Evolutionary conservation across 257 asterid species (phyloP).

Genomic region (Penstemon eatonii): DNA sequence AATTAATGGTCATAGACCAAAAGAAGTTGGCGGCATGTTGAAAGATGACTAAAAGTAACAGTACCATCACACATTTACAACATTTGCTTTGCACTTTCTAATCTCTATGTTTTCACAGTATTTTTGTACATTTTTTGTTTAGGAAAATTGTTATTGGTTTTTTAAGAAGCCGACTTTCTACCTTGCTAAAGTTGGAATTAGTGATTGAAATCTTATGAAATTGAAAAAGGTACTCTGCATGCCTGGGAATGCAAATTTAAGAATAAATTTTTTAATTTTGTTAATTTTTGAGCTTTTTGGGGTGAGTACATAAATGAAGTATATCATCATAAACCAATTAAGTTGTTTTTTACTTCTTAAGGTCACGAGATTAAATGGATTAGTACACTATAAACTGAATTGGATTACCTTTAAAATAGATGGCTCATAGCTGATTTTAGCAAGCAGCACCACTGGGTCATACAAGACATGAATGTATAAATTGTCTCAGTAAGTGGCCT

Average conservation of each 20-base stretch:
- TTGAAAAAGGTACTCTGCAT: no score
- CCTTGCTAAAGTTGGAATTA: neutral
- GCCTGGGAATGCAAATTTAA: neutral
- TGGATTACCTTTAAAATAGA: neutral
- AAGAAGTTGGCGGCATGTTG: neutral
- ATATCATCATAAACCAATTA: neutral
- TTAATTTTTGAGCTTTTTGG: neutral
- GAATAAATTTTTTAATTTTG: no score
- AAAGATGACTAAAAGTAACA: conserved; percentile 16
- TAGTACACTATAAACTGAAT: conserved; percentile 4
- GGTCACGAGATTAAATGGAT: neutral
- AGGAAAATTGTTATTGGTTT: neutral
- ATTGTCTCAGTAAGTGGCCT: conserved; percentile 6
- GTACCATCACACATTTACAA: neutral
- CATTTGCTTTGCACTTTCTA: neutral
- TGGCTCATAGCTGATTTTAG: neutral
- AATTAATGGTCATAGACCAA: neutral
- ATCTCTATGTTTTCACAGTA: neutral
- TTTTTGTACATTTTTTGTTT: neutral
- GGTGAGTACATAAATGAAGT: neutral
- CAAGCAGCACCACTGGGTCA: conserved; percentile 5
- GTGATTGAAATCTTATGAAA: neutral
- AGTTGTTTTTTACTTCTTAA: conserved; percentile 9
- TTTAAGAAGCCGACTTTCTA: neutral
- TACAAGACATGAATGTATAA: neutral